A percentile compares a stretch with the other conserved stretches of the same genome.
Evolutionary conservation across 345 rosid species (phyloP).

Genomic region (Eucalyptus tenuipes): DNA sequence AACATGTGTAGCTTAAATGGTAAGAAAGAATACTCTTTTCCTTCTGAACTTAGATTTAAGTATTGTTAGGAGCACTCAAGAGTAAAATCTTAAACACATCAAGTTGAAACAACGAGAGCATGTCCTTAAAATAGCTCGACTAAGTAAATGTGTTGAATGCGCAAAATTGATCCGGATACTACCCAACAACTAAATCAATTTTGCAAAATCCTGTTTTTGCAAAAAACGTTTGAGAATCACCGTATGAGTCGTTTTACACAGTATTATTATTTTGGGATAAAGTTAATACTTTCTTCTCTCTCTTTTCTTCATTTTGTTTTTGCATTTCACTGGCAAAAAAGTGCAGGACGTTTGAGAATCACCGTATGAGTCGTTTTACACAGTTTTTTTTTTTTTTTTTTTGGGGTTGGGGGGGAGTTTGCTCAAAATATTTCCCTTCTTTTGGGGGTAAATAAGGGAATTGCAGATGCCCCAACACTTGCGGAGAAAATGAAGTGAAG

Average conservation of each 20-base stretch:
- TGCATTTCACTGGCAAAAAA: background rate
- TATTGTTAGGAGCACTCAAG: background rate
- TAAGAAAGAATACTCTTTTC: background rate
- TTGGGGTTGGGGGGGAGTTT: no score
- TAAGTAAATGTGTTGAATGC: background rate
- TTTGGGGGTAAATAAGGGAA: background rate
- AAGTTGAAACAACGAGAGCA: background rate
- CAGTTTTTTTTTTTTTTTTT: no score
- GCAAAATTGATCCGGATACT: background rate
- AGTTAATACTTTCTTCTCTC: background rate
- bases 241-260: no score
- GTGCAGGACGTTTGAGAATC: background rate
- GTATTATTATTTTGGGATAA: background rate
- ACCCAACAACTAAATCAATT: no score
- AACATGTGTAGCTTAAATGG: background rate
- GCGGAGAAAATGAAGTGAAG: background rate
- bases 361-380: background rate
- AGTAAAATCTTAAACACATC: background rate
- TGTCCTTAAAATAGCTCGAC: background rate
- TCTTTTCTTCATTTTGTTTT: background rate
- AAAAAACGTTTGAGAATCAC: no score
- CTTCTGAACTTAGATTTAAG: background rate
- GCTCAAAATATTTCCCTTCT: background rate
- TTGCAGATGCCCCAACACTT: background rate
- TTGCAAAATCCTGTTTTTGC: background rate